A percentile compares a stretch with the other conserved stretches of the same genome.
phyloP scores from a whole-genome alignment of 2,329 filamentous ascomycete species.

The Eurotiales sp. region DNA sequence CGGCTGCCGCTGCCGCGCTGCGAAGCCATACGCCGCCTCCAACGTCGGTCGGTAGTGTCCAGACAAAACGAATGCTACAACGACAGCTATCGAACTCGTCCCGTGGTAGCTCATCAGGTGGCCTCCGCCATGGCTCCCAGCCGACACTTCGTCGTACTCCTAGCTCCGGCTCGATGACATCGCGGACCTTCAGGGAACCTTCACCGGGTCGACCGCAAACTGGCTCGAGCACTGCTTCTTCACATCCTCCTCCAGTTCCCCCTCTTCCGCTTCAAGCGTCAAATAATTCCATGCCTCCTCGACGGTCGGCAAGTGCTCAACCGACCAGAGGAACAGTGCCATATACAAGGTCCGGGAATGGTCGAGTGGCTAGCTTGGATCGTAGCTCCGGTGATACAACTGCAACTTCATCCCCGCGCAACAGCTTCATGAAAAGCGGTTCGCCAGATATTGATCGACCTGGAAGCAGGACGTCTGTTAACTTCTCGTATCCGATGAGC shows the following conservation, averaged over 20 bases:
- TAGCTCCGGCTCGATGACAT: conserved; percentile 80
- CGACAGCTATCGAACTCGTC: conserved; percentile 71
- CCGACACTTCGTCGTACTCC: conserved; percentile 58
- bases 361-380: conserved; percentile 41
- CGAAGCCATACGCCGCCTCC: conserved; percentile 73
- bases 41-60: conserved; percentile 73
- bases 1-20: conserved; percentile 81
- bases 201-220: conserved; percentile 53
- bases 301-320: conserved; percentile 51
- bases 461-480: conserved; percentile 43
- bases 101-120: conserved; percentile 48
- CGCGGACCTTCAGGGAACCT: conserved; percentile 78
- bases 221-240: conserved; percentile 43
- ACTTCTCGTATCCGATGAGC: conserved; percentile 47
- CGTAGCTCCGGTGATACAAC: conserved; percentile 19
- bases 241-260: conserved; percentile 67
- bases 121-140: conserved; percentile 37
- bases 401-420: conserved; percentile 18
- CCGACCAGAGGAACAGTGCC: conserved; percentile 47
- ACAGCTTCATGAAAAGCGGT: conserved; percentile 21
- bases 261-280: conserved; percentile 57
- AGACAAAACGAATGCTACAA: conserved; percentile 80
- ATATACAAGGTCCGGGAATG: conserved; percentile 32
- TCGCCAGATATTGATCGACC: conserved; percentile 37
- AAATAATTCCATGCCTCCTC: conserved; percentile 25